These are phyloP conservation scores for Myxozyma lipomycoides DNA, from an alignment of 805 yeast species.

Conservation along the genomic window DNA sequence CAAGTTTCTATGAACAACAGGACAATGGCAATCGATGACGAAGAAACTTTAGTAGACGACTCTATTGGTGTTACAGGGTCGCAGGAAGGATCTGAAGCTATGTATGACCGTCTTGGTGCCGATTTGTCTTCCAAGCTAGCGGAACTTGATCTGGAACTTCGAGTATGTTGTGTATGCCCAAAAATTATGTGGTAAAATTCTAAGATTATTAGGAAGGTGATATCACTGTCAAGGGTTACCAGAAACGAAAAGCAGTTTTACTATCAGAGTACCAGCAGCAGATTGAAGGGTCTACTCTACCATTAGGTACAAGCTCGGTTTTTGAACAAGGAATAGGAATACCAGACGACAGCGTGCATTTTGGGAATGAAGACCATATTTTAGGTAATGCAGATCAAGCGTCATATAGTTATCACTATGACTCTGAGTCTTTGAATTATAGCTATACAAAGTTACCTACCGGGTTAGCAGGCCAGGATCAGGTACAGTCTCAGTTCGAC, in stretches of 20 bases:
- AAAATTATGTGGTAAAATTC: background rate
- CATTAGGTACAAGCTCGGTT: too few relatives aligned
- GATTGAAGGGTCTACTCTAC: too few relatives aligned
- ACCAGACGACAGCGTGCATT: too few relatives aligned
- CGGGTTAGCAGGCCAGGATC: background rate
- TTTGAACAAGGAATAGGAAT: too few relatives aligned
- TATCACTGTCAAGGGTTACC: constrained; percentile 68
- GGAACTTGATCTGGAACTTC: constrained; percentile 12
- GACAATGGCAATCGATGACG: constrained; percentile 14
- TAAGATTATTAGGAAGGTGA: constrained; percentile 51
- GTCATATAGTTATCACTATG: background rate
- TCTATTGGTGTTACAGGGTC: constrained; percentile 23
- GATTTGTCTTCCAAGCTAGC: constrained; percentile 14
- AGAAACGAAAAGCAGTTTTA: constrained; percentile 48
- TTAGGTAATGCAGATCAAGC: too few relatives aligned
- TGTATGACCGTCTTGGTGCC: background rate
- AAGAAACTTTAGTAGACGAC: constrained; percentile 22
- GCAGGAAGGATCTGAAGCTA: too few relatives aligned
- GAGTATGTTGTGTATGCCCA: constrained; percentile 6
- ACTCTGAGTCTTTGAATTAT: background rate
- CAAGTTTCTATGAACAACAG: too few relatives aligned
- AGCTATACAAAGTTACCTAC: background rate
- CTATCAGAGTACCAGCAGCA: constrained; percentile 12
- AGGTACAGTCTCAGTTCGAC: background rate
- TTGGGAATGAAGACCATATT: too few relatives aligned